A percentile compares a stretch with the other conserved stretches of the same genome.
Conservation (phyloP, 768 basidiomycete species). For the Kwoniella botswanensis region DNA sequence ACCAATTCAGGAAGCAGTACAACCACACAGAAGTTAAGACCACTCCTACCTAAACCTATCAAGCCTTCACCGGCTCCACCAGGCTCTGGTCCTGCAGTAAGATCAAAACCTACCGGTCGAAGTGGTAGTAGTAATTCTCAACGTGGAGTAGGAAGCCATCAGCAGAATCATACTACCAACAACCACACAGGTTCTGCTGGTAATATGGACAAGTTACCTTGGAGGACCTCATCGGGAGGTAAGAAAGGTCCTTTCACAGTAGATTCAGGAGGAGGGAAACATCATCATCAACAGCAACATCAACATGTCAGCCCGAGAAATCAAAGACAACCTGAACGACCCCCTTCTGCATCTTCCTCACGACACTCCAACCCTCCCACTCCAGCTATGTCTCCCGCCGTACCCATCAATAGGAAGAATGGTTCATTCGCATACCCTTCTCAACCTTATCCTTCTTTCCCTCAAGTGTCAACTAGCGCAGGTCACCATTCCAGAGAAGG, state of each 20-base stretch:
- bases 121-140: slow-evolving; percentile 1
- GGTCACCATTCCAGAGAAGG: slow-evolving; percentile 30
- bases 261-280: slow-evolving; percentile 49
- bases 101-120: neutral
- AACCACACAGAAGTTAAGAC: slow-evolving; percentile 38
- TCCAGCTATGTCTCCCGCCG: slow-evolving; percentile 34
- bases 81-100: slow-evolving; percentile 9
- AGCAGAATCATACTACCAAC: neutral
- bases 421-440: slow-evolving; percentile 23
- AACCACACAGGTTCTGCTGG: slow-evolving; percentile 1
- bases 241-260: slow-evolving; percentile 57
- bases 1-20: slow-evolving; percentile 28
- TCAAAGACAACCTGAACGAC: slow-evolving; percentile 22
- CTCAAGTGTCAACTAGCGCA: slow-evolving; percentile 22
- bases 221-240: slow-evolving; percentile 40
- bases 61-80: slow-evolving; percentile 37
- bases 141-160: neutral
- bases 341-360: slow-evolving; percentile 27
- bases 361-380: slow-evolving; percentile 40
- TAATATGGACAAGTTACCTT: slow-evolving; percentile 51
- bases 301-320: slow-evolving; percentile 6
- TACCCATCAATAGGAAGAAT: slow-evolving; percentile 11
- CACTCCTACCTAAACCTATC: slow-evolving; percentile 41
- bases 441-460: slow-evolving; percentile 29
- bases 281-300: slow-evolving; percentile 22